Evolutionary conservation across 257 asterid species (phyloP).

Genomic region (Primulina huaijiensis): DNA sequence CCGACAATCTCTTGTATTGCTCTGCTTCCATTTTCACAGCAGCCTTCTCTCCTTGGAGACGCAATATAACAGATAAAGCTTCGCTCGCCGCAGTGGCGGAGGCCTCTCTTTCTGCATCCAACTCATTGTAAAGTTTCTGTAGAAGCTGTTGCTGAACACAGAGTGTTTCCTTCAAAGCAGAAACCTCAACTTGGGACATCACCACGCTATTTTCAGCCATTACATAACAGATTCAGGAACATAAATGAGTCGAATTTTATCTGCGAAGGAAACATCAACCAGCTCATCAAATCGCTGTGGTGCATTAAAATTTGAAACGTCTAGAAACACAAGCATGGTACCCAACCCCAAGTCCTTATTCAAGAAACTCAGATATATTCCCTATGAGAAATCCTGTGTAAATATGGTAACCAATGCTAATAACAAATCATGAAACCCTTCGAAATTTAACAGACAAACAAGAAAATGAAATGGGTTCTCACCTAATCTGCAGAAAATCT

Average conservation of each 20-base stretch:
- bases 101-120: constrained; percentile 91
- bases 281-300: neutral
- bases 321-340: neutral
- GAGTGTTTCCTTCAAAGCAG: constrained; percentile 59
- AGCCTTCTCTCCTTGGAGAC: constrained; percentile 87
- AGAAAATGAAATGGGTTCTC: constrained; percentile 12
- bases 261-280: constrained; percentile 13
- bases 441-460: constrained; percentile 9
- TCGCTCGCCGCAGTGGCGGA: constrained; percentile 82
- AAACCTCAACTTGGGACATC: constrained; percentile 43
- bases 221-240: constrained; percentile 11
- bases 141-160: constrained; percentile 73
- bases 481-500: constrained; percentile 30
- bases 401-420: constrained; percentile 1
- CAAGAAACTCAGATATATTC: constrained; percentile 19
- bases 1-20: constrained; percentile 79
- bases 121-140: constrained; percentile 68
- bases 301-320: constrained; percentile 4
- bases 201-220: constrained; percentile 48
- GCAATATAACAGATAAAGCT: constrained; percentile 71
- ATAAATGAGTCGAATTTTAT: constrained; percentile 5
- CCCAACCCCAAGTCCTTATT: neutral
- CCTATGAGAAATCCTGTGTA: constrained; percentile 1
- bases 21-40: constrained; percentile 87
- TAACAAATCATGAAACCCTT: constrained; percentile 5